Conservation (phyloP, 805 yeast species). For the Kodamaea kakaduensis region DNA sequence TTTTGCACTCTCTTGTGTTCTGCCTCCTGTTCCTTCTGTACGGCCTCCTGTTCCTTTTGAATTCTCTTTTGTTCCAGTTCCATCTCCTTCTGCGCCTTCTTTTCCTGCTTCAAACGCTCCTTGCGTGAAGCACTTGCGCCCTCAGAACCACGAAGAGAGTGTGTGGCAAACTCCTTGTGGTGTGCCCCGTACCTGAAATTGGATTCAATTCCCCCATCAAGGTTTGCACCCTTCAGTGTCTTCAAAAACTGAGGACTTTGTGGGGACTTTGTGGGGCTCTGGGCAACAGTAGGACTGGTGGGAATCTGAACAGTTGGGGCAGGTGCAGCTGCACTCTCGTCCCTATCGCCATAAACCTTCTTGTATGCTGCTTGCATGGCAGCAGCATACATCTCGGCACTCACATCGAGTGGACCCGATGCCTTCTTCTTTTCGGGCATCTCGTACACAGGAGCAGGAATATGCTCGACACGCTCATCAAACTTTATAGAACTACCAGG, state of each 20-base stretch:
- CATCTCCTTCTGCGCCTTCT: conserved; percentile 9
- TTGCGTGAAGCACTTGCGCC: conserved; percentile 4
- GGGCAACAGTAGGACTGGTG: conserved; percentile 3
- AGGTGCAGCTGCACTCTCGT: neutral
- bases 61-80: too few relatives aligned
- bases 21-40: conserved; percentile 10
- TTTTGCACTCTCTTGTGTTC: too few relatives aligned
- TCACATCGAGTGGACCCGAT: conserved; percentile 9
- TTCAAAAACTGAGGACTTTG: neutral
- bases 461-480: conserved; percentile 35
- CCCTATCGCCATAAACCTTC: conserved; percentile 19
- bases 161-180: conserved; percentile 29
- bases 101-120: conserved; percentile 13
- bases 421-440: conserved; percentile 1
- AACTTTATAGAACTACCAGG: conserved; percentile 35
- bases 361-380: conserved; percentile 24
- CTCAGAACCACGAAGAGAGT: conserved; percentile 20
- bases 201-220: conserved; percentile 15
- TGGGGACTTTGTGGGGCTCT: conserved; percentile 3
- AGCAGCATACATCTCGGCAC: conserved; percentile 19
- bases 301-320: neutral
- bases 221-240: neutral
- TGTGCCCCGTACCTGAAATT: conserved; percentile 28
- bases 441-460: conserved; percentile 18
- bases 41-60: conserved; percentile 12